Conservation (phyloP, 768 basidiomycete genomes). For the Lactifluus hygrophoroides region DNA sequence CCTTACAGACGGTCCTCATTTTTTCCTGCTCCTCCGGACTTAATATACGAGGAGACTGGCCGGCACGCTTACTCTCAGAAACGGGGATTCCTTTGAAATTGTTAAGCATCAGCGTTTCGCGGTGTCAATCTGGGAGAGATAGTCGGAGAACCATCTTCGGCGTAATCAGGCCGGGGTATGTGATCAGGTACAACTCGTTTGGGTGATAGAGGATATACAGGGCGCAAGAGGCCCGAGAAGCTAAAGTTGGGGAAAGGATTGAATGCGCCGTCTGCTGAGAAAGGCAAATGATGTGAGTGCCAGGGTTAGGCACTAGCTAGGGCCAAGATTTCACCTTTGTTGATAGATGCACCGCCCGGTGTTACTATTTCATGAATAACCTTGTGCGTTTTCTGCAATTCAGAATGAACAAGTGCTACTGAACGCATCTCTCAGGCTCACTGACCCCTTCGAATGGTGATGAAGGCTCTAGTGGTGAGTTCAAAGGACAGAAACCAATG, state of each 20-base stretch:
- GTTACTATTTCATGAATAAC: slow-evolving; percentile 57
- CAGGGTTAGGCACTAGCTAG: neutral
- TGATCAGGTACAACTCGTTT: slow-evolving; percentile 71
- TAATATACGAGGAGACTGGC: slow-evolving; percentile 59
- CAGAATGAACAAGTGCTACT: neutral
- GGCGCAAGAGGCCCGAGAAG: slow-evolving; percentile 76
- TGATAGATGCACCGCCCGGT: slow-evolving; percentile 24
- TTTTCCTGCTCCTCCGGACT: slow-evolving; percentile 72
- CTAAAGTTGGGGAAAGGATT: slow-evolving; percentile 69
- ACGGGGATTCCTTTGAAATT: slow-evolving; percentile 44
- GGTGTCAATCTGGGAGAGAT: neutral
- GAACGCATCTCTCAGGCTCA: slow-evolving; percentile 24
- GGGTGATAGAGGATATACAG: slow-evolving; percentile 81
- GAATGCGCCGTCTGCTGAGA: slow-evolving; percentile 55
- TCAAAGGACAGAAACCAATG: slow-evolving; percentile 8
- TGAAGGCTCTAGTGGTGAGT: slow-evolving; percentile 5
- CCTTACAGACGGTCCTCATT: slow-evolving; percentile 81
- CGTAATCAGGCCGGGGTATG: slow-evolving; percentile 87
- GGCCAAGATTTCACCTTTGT: slow-evolving; percentile 21
- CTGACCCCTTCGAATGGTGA: slow-evolving; percentile 9
- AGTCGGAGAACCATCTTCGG: slow-evolving; percentile 45
- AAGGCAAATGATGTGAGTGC: neutral
- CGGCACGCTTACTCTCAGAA: slow-evolving; percentile 47
- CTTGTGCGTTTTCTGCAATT: slow-evolving; percentile 71
- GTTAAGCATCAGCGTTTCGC: slow-evolving; percentile 15